These are phyloP conservation scores for Wolfiporia cocos DNA, from an alignment of 1,284 basidiomycete species.

Conservation along the genomic window DNA sequence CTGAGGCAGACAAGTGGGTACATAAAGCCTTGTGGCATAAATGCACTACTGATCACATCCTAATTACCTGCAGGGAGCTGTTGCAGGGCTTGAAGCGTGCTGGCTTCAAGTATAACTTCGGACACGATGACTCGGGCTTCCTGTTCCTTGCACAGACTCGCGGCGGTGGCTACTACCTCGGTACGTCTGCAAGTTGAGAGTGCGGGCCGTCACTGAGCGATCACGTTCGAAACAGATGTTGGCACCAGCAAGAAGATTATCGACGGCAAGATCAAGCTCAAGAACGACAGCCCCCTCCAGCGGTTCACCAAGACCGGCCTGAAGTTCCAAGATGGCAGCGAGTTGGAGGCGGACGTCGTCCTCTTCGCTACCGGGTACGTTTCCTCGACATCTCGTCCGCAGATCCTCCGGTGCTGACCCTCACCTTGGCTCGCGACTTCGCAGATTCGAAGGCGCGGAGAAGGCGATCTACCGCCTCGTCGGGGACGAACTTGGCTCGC, in stretches of 20 bases:
- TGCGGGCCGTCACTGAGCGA: not conserved
- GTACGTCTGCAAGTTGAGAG: conserved; percentile 15
- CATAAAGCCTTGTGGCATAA: conserved; percentile 4
- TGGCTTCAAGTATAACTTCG: conserved; percentile 54
- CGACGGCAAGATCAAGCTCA: conserved; percentile 70
- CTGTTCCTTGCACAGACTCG: conserved; percentile 31
- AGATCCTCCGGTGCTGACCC: conserved; percentile 31
- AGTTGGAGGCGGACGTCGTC: conserved; percentile 59
- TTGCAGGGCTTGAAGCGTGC: conserved; percentile 47
- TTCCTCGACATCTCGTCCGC: no score
- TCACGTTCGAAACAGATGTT: conserved; percentile 42
- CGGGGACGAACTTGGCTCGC: no score
- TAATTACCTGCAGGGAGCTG: conserved; percentile 32
- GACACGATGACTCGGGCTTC: conserved; percentile 50
- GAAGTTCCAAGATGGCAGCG: conserved; percentile 59
- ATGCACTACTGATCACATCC: not conserved
- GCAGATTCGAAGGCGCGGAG: no score
- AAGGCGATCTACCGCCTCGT: no score
- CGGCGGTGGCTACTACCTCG: conserved; percentile 38
- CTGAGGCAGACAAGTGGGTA: conserved; percentile 48
- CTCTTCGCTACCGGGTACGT: no score
- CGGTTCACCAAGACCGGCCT: conserved; percentile 49
- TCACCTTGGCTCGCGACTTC: conserved; percentile 20
- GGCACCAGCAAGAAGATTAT: conserved; percentile 61
- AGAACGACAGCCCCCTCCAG: conserved; percentile 53